Conservation (phyloP, 2,329 filamentous ascomycete species). For the Cercospora beticola region DNA sequence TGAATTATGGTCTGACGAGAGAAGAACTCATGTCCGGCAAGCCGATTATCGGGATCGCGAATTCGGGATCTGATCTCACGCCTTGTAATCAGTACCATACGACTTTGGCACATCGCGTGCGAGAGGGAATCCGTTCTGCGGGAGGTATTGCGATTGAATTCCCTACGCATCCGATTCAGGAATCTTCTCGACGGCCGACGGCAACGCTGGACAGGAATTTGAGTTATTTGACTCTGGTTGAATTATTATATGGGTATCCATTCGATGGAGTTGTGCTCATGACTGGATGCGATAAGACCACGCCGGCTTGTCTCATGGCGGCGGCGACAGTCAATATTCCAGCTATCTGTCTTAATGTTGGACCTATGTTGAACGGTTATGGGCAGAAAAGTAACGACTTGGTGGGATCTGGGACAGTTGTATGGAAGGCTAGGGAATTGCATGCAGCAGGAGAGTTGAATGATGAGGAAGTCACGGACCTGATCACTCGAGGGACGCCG, state of each 20-base stretch:
- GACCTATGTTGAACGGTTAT: slow-evolving; percentile 37
- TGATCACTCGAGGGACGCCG: slow-evolving; percentile 33
- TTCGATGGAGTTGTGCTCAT: slow-evolving; percentile 36
- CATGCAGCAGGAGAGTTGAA: slow-evolving; percentile 34
- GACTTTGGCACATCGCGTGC: slow-evolving; percentile 31
- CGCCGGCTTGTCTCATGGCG: slow-evolving; percentile 36
- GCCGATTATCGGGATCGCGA: slow-evolving; percentile 36
- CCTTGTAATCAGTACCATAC: slow-evolving; percentile 36
- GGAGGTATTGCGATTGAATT: slow-evolving; percentile 37
- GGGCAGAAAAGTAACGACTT: slow-evolving; percentile 21
- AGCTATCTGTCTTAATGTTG: slow-evolving; percentile 36
- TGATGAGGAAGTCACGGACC: slow-evolving; percentile 31
- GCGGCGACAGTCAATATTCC: slow-evolving; percentile 36
- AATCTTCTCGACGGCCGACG: slow-evolving; percentile 32
- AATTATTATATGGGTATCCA: slow-evolving; percentile 35
- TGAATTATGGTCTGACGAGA: slow-evolving; percentile 34
- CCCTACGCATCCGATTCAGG: slow-evolving; percentile 37
- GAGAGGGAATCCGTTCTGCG: slow-evolving; percentile 34
- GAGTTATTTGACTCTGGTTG: slow-evolving; percentile 34
- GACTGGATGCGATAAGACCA: slow-evolving; percentile 38
- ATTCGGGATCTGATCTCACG: slow-evolving; percentile 35
- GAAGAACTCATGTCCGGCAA: slow-evolving; percentile 33
- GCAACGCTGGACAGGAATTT: slow-evolving; percentile 36
- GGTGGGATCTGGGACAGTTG: slow-evolving; percentile 33
- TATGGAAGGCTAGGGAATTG: slow-evolving; percentile 36